Evolutionary conservation across 2,329 filamentous ascomycete species (phyloP), one percentile per base, ranked within the genome.

Genomic region (Fusarium sp.): DNA sequence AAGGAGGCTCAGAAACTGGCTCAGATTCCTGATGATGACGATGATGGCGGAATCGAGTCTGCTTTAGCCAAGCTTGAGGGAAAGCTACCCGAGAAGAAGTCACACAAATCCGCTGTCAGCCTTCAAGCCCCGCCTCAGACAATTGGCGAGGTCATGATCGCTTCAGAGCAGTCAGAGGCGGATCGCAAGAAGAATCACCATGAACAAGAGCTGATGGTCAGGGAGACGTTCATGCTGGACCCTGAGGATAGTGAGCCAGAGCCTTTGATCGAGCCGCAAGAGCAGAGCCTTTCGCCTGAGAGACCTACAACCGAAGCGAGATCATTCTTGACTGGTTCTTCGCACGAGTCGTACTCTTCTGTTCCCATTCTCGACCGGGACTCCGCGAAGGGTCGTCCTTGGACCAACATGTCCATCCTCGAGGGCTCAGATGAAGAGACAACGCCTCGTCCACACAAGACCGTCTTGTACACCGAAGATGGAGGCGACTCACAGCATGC

Each of bases 21-120:
- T 5, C 91, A 93, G 63, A 94, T 98, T 32, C 94, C 96, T 0
- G 95, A 98, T 79, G 94, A 98, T 77, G 94, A 97, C 42, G 80
- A 85, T 22, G 89, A 91, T 79, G 94, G 94, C 12, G 96, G 96
- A 18, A 91, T 98, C 32, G 96, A 98, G 79, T 95, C 95, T n/a
- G 94, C 96, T 1, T 82, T 99, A 57, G 84, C 95, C 76, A 99
- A 98, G 79, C 87, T 99, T 1, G 96, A 99, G 84, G 96, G 96
- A 15, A 96, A 90, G 75, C 96, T 92, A 76, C 63, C 70, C 1
- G 88, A 92, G 79, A 91, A 87, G 75, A 89, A 82, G 75, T 71
- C 80, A 1, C 80, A 80, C 35, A 84, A 82, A 59, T 79, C 73
- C 22, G 65, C 70, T 20, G 84, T 85, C 70, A 83, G 85, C 48